Percentiles rank a stretch among this genome's conserved stretches.
Evolutionary conservation across 2,329 filamentous ascomycete genomes (phyloP).

Genomic region (Hypoxylon sp.): DNA sequence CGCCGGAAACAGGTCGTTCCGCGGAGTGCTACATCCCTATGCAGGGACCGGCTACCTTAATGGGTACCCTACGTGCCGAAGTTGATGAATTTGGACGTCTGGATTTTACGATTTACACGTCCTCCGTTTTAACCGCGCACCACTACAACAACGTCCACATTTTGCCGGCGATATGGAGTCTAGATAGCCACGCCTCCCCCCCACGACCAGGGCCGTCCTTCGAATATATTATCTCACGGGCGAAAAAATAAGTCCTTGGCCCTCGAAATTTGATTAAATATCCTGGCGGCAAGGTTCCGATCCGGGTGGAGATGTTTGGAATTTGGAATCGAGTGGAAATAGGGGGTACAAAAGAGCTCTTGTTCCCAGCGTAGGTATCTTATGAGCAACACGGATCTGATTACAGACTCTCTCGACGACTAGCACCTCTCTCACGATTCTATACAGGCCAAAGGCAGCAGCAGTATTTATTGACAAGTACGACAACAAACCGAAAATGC

Average conservation of each 20-base stretch:
- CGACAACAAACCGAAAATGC: constrained; percentile 39
- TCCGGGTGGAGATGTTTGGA: constrained; percentile 38
- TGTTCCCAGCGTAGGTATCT: constrained; percentile 24
- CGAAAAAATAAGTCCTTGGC: constrained; percentile 28
- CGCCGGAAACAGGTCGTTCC: constrained; percentile 43
- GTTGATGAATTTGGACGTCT: constrained; percentile 37
- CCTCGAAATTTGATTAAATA: constrained; percentile 35
- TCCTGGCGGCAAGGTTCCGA: constrained; percentile 27
- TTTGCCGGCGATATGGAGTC: constrained; percentile 46
- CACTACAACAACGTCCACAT: constrained; percentile 33
- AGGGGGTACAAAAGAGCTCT: constrained; percentile 40
- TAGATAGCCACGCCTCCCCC: constrained; percentile 21
- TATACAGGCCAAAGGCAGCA: not conserved
- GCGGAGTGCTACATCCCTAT: constrained; percentile 29
- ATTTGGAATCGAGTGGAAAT: constrained; percentile 35
- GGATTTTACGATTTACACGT: constrained; percentile 25
- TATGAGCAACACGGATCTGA: constrained; percentile 27
- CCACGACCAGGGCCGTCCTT: constrained; percentile 33
- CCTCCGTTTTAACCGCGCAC: constrained; percentile 42
- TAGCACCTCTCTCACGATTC: constrained; percentile 1
- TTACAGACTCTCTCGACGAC: constrained; percentile 6
- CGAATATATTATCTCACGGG: constrained; percentile 45
- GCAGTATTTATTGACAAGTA: not conserved
- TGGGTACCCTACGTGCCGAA: constrained; percentile 26
- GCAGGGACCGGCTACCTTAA: constrained; percentile 34